Evolutionary conservation across 805 yeast genomes (phyloP), one percentile per base, ranked within the genome.

Genomic region (Brettanomyces anomalus): DNA sequence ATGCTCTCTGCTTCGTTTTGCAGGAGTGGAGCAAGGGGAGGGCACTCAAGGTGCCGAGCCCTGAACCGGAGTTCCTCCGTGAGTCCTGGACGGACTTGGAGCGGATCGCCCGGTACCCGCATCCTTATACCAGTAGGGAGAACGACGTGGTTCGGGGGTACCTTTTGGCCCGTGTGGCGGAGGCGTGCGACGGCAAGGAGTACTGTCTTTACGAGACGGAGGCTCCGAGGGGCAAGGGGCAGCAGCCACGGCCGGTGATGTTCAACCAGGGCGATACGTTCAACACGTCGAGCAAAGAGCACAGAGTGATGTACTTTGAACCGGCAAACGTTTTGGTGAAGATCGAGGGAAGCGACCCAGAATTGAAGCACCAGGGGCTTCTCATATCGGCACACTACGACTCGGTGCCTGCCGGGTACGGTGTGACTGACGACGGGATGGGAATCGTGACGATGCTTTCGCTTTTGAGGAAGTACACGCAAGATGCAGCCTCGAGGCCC

Each of bases 391-490:
- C 96, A 4, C 97, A 89, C 64, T 89, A 67, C 54, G 97, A 88
- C 63, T 77, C 90, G 6, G 96, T 88, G 6, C 94, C 96, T 17
- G 77, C 94, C 3, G 79, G 87, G 4, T 77, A 67, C 52, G 97
- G 97, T 26, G 78, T 93, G 2, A 89, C 96, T 2, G 97, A 89
- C 58, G 96, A 87, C 56, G 96, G 96, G 1, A 79, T 80, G 66
- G 96, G 96, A 7, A 70, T 86, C 46, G 95, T 88, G 1, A 72
- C 93, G 8, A 66, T 88, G 70, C 63, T 88, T 39, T 94, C 88
- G 2, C 65, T 85, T 3, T 62, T 88, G 45, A 70, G 77, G 34
- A 62, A 76, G 51, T 74, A 66, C 50, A 58, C 68, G 0, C 35
- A 46, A 0, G 49, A 44, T 1, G 49, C 50, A 1, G 55, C 60